phyloP scores from a whole-genome alignment of 2,329 filamentous ascomycete genomes.

The Aspergillus awamori region DNA sequence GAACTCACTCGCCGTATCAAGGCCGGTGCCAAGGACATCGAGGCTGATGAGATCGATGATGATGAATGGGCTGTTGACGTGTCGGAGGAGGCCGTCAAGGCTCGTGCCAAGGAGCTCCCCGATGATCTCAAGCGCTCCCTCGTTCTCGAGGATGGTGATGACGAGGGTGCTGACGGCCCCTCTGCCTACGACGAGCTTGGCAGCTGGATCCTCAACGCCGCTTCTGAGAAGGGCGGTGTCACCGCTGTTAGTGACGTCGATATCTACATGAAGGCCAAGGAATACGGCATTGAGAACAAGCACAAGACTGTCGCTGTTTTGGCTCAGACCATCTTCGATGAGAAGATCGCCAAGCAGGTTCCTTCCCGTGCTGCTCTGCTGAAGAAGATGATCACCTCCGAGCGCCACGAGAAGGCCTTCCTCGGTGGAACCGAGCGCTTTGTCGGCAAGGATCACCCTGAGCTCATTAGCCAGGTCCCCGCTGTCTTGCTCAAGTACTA shows the following conservation, averaged over 20 bases:
- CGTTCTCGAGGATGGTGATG: slow-evolving; percentile 77
- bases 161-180: slow-evolving; percentile 76
- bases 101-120: slow-evolving; percentile 90
- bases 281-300: slow-evolving; percentile 91
- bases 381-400: slow-evolving; percentile 88
- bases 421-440: slow-evolving; percentile 95
- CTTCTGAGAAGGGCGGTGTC: slow-evolving; percentile 70
- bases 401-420: slow-evolving; percentile 93
- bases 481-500: slow-evolving; percentile 90
- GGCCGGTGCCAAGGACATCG: slow-evolving; percentile 71
- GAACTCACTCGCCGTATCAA: slow-evolving; percentile 81
- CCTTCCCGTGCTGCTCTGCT: slow-evolving; percentile 80
- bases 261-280: slow-evolving; percentile 95
- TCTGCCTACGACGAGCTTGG: slow-evolving; percentile 88
- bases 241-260: slow-evolving; percentile 83
- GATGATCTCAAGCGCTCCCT: slow-evolving; percentile 92
- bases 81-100: slow-evolving; percentile 91
- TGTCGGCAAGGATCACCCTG: slow-evolving; percentile 76
- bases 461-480: slow-evolving; percentile 75
- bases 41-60: slow-evolving; percentile 72
- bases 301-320: slow-evolving; percentile 91
- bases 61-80: slow-evolving; percentile 96
- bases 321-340: slow-evolving; percentile 89
- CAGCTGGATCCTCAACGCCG: slow-evolving; percentile 82
- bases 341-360: slow-evolving; percentile 87